Evolutionary conservation across 768 basidiomycete species (phyloP).

Genomic region (Rubroboletus satanas): DNA sequence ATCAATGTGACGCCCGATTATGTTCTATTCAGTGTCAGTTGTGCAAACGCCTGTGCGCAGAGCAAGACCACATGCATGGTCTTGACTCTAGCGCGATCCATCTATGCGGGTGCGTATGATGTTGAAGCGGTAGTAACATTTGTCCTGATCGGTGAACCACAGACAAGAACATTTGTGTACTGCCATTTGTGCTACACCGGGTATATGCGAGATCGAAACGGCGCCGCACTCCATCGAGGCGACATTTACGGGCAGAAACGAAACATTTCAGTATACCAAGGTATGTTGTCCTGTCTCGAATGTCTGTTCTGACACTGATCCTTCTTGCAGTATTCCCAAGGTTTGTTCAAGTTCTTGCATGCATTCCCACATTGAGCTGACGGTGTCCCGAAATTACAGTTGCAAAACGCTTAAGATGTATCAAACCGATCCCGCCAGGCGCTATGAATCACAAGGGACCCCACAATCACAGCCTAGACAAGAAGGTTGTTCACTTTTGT

Average conservation of each 20-base stretch:
- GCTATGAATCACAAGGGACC: constrained; percentile 40
- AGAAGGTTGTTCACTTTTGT: constrained; percentile 51
- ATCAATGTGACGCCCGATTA: constrained; percentile 48
- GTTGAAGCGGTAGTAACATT: not conserved
- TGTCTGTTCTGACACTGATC: not conserved
- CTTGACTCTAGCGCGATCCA: constrained; percentile 39
- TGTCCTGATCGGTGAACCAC: not conserved
- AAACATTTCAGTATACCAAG: constrained; percentile 65
- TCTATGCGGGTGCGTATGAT: constrained; percentile 49
- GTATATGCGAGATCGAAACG: constrained; percentile 58
- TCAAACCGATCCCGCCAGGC: constrained; percentile 43
- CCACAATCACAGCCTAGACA: constrained; percentile 47
- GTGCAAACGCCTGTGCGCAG: constrained; percentile 51
- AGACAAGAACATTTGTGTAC: constrained; percentile 53
- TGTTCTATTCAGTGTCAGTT: constrained; percentile 55
- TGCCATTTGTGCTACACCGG: constrained; percentile 39
- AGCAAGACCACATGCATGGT: constrained; percentile 50
- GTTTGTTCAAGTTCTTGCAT: constrained; percentile 23
- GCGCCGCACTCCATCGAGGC: constrained; percentile 57
- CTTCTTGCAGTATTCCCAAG: constrained; percentile 47
- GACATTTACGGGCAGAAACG: constrained; percentile 56
- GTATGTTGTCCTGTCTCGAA: constrained; percentile 27
- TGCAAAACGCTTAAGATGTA: constrained; percentile 48
- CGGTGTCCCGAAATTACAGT: constrained; percentile 27
- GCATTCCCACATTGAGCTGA: not conserved